Conservation (phyloP, 768 basidiomycete genomes). For the Coprinopsis sp. region DNA sequence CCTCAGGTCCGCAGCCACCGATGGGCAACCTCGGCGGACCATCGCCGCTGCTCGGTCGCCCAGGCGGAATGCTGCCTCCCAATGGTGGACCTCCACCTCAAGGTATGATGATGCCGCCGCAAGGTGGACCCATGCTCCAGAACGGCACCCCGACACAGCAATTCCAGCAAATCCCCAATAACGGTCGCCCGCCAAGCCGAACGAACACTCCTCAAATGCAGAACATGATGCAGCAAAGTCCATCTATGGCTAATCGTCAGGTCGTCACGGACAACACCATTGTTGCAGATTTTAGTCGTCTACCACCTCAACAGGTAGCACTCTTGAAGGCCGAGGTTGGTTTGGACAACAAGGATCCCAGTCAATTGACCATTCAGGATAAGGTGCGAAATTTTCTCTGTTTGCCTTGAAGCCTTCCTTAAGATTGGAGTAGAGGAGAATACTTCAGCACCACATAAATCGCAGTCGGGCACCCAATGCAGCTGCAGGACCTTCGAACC, state of each 20-base stretch:
- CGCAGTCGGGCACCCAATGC: slow-evolving; percentile 26
- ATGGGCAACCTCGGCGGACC: slow-evolving; percentile 49
- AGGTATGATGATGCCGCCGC: slow-evolving; percentile 31
- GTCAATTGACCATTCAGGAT: slow-evolving; percentile 42
- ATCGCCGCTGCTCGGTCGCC: slow-evolving; percentile 43
- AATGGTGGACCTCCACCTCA: slow-evolving; percentile 26
- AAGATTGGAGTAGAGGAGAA: slow-evolving; percentile 27
- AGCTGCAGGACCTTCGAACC: slow-evolving; percentile 39
- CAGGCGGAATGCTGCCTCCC: slow-evolving; percentile 46
- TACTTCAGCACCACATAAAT: slow-evolving; percentile 20
- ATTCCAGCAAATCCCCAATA: slow-evolving; percentile 35
- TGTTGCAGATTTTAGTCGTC: slow-evolving; percentile 10
- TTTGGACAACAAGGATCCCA: slow-evolving; percentile 41
- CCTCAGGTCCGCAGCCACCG: slow-evolving; percentile 28
- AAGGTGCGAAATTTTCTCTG: slow-evolving; percentile 44
- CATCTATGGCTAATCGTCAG: slow-evolving; percentile 48
- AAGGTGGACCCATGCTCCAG: slow-evolving; percentile 22
- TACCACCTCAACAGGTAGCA: slow-evolving; percentile 31
- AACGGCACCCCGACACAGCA: slow-evolving; percentile 23
- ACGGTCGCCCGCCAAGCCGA: slow-evolving; percentile 56
- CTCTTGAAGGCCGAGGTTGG: slow-evolving; percentile 39
- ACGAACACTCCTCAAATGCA: slow-evolving; percentile 47
- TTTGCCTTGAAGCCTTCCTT: slow-evolving; percentile 5
- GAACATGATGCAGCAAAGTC: slow-evolving; percentile 51
- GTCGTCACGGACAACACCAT: slow-evolving; percentile 10